phyloP scores from a whole-genome alignment of 257 asterid species.

The Scutellaria galericulata region DNA sequence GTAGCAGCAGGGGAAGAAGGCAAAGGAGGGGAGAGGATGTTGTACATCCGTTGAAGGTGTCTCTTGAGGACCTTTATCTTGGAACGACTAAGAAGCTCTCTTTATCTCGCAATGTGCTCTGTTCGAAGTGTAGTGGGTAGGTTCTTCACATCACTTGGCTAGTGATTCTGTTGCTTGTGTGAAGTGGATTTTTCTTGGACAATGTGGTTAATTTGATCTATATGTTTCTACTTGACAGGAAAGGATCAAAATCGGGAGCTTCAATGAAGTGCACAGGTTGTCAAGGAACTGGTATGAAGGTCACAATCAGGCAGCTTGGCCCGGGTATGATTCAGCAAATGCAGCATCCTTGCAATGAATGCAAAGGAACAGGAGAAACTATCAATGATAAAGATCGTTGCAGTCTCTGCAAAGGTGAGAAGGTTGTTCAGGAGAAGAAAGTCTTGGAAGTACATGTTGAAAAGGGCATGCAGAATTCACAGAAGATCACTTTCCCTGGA shows the following conservation, averaged over 20 bases:
- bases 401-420: slow-evolving; percentile 59
- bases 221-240: slow-evolving; percentile 32
- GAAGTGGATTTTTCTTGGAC: not conserved
- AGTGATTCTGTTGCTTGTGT: not conserved
- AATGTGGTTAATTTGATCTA: not conserved
- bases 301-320: slow-evolving; percentile 56
- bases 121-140: slow-evolving; percentile 55
- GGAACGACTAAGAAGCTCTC: slow-evolving; percentile 61
- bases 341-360: slow-evolving; percentile 61
- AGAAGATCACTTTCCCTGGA: slow-evolving; percentile 59
- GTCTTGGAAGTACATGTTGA: slow-evolving; percentile 64
- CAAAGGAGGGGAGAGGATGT: slow-evolving; percentile 64
- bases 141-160: slow-evolving; percentile 10
- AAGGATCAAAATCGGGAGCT: slow-evolving; percentile 64
- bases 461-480: slow-evolving; percentile 62
- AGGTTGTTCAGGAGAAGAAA: slow-evolving; percentile 61
- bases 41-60: slow-evolving; percentile 57
- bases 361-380: slow-evolving; percentile 63
- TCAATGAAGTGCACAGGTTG: slow-evolving; percentile 53
- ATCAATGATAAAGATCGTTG: slow-evolving; percentile 58
- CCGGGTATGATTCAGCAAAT: slow-evolving; percentile 68
- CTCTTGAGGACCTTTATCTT: slow-evolving; percentile 54
- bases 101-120: slow-evolving; percentile 53
- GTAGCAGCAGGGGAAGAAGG: slow-evolving; percentile 63
- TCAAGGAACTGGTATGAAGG: slow-evolving; percentile 65